A percentile compares a stretch with the other conserved stretches of the same genome.
These are phyloP conservation scores for Trapa bicornis DNA, from an alignment of 345 rosid genomes.

Conservation along the genomic window DNA sequence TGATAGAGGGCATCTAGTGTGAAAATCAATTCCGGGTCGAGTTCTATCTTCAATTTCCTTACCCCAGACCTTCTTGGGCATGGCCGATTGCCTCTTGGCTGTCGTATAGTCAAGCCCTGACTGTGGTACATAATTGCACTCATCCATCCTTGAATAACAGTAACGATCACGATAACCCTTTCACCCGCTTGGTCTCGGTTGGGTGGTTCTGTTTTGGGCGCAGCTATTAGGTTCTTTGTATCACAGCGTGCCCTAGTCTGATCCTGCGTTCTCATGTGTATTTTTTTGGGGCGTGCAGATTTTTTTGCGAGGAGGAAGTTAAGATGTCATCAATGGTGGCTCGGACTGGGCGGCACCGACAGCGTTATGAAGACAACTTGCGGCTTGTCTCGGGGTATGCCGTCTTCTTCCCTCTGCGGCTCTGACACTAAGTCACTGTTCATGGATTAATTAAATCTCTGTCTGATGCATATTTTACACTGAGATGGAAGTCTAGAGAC, in stretches of 20 bases:
- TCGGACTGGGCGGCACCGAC: slow-evolving; percentile 55
- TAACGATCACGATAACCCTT: no score
- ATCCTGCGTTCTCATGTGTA: neutral
- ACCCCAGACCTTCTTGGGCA: no score
- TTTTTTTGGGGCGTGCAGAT: neutral
- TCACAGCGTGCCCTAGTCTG: neutral
- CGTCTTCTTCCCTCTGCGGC: no score
- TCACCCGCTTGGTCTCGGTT: neutral
- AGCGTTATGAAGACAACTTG: slow-evolving; percentile 55
- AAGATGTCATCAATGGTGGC: slow-evolving; percentile 37
- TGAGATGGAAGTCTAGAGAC: neutral
- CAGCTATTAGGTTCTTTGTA: neutral
- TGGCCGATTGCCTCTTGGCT: no score
- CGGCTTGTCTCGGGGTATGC: slow-evolving; percentile 76
- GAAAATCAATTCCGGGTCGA: no score
- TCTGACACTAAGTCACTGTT: neutral
- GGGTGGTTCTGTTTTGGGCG: neutral
- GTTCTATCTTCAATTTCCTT: no score
- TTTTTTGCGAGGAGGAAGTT: slow-evolving; percentile 6
- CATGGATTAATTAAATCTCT: neutral
- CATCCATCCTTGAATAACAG: no score
- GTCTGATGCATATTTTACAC: neutral
- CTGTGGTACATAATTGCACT: no score
- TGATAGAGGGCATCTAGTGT: no score
- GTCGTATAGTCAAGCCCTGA: no score